These are phyloP conservation scores for Fusarium sp. DNA, from an alignment of 2,329 filamentous ascomycete species.

Conservation along the genomic window DNA sequence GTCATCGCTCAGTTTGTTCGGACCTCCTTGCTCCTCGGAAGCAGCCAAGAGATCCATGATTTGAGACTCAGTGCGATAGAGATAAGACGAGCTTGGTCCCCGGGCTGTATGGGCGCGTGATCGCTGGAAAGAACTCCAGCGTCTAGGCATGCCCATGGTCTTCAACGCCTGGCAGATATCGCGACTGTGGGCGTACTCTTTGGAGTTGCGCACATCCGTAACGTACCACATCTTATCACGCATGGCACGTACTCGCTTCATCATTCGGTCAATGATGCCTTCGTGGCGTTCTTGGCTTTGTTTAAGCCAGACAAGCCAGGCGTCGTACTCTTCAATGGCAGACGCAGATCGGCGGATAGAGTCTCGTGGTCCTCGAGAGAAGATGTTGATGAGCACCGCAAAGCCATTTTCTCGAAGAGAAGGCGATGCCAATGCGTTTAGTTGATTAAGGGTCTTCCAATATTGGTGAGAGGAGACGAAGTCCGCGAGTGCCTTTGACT, in stretches of 20 bases:
- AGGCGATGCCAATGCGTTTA: constrained; percentile 74
- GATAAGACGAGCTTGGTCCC: constrained; percentile 71
- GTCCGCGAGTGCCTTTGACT: constrained; percentile 84
- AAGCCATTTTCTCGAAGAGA: constrained; percentile 79
- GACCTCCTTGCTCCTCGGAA: constrained; percentile 85
- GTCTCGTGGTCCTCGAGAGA: constrained; percentile 79
- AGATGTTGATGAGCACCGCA: constrained; percentile 80
- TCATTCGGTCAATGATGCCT: constrained; percentile 80
- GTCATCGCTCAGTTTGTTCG: constrained; percentile 96
- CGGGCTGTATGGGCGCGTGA: constrained; percentile 65
- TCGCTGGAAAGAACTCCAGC: constrained; percentile 67
- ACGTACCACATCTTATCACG: constrained; percentile 99
- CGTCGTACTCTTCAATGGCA: constrained; percentile 84
- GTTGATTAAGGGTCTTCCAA: constrained; percentile 85
- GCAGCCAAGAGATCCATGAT: constrained; percentile 91
- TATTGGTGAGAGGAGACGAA: constrained; percentile 89
- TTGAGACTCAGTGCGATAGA: constrained; percentile 87
- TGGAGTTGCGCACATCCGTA: constrained; percentile 92
- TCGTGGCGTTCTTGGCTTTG: constrained; percentile 87
- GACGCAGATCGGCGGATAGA: constrained; percentile 79
- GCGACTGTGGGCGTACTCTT: constrained; percentile 87
- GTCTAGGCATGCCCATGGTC: constrained; percentile 84
- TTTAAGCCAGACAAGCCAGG: constrained; percentile 87
- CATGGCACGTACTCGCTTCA: constrained; percentile 80
- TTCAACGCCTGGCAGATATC: constrained; percentile 91